Evolutionary conservation across 176 grass and related monocot genomes (phyloP).

Genomic region (Poa annua): DNA sequence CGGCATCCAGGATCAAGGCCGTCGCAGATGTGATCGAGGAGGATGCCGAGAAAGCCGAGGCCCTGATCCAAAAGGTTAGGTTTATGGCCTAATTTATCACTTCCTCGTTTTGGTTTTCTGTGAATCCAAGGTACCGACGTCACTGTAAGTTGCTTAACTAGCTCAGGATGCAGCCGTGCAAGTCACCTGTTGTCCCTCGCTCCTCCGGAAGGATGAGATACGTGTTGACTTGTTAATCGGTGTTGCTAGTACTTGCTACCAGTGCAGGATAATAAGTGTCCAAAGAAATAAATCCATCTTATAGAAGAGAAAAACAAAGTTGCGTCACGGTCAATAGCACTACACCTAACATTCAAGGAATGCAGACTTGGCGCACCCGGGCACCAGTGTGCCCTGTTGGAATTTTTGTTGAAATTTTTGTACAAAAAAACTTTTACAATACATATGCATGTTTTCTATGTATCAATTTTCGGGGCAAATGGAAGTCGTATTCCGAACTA

Average conservation of each 20-base stretch:
- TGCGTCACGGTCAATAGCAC: not conserved
- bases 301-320: not conserved
- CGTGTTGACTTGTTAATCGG: conserved; percentile 15
- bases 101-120: not conserved
- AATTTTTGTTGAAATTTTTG: too few species aligned
- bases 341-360: not conserved
- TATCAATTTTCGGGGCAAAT: too few species aligned
- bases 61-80: conserved; percentile 56
- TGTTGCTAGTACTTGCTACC: not conserved
- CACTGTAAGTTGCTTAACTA: conserved; percentile 8
- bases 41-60: conserved; percentile 61
- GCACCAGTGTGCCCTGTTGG: too few species aligned
- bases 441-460: too few species aligned
- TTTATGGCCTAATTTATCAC: not conserved
- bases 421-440: too few species aligned
- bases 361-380: too few species aligned
- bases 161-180: conserved; percentile 26
- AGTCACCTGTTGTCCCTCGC: conserved; percentile 18
- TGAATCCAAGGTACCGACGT: conserved; percentile 14
- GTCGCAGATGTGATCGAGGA: conserved; percentile 51
- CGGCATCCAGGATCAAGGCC: conserved; percentile 55
- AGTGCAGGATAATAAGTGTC: not conserved
- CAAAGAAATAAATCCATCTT: not conserved
- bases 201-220: conserved; percentile 24
- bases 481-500: too few species aligned